Evolutionary conservation across 345 rosid genomes (phyloP), one percentile per base, ranked within the genome.

Genomic region (Acer yangbiense): DNA sequence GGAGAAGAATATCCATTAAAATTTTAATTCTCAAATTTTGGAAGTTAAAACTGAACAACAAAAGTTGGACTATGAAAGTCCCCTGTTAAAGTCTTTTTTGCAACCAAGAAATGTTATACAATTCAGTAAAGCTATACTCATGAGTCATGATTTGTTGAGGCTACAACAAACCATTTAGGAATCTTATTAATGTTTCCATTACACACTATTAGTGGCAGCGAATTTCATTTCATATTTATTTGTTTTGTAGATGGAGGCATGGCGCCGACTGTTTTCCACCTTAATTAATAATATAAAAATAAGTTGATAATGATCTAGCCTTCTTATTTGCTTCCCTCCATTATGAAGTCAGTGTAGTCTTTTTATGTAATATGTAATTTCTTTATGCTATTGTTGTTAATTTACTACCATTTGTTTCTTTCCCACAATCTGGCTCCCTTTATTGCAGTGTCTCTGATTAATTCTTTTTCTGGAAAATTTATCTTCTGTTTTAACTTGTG

Each of bases 401-500:
- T 64, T 27, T 64, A 9, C 13, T 65, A 3, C 58, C 8, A 52
- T 58, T 9, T 58, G 63, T 52, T 43, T 3, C 46, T 21, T 73
- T 20, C 32, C 6, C 14, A 16, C 52, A 32, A 27, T 70, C 57
- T 39, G 54, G 39, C 46, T 32, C 17, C 52, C 68, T 17, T 52
- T 55, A 43, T 55, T 54, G 35, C 11, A n/a, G 13, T 7, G 23
- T 67, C 32, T 67, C 27, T 25, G 27, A 25, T 2, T 29, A 29
- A 29, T 32, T 71, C 69, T 2, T 52, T 17, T 43, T 44, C 48
- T 63, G 0, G 3, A 12, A 7, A 8, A 48, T 72, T 72, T 21
- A 27, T 23, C 16, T 76, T 78, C 52, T 39, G 18, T 66, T 73
- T 46, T 29, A 76, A 3, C 6, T 80, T 60, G 57, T 81, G 43